A percentile compares a stretch with the other conserved stretches of the same genome.
Evolutionary conservation across 495 filamentous ascomycete genomes (phyloP).

Genomic region (Hypoxylon subgilvum): DNA sequence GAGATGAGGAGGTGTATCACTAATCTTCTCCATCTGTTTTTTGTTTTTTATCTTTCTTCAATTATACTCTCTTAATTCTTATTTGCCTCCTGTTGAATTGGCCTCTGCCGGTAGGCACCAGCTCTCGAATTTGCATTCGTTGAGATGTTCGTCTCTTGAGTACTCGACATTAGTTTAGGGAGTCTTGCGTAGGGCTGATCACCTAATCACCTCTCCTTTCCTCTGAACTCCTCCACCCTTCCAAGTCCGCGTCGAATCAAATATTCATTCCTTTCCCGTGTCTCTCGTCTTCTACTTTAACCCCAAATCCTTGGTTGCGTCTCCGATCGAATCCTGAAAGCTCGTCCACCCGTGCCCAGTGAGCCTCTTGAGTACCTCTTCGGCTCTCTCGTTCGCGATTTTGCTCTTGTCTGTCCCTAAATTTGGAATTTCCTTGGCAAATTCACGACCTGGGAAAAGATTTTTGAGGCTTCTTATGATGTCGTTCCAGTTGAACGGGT

Average conservation of each 20-base stretch:
- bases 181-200: no score
- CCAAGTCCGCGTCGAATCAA: neutral
- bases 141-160: no score
- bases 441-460: constrained; percentile 14
- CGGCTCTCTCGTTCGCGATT: constrained; percentile 28
- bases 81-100: no score
- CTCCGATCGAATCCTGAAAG: constrained; percentile 18
- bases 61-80: no score
- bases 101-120: no score
- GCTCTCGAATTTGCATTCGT: no score
- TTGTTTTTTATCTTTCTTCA: no score
- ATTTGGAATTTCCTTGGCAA: constrained; percentile 5
- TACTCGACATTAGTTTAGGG: no score
- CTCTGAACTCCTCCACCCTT: neutral
- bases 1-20: no score
- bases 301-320: neutral
- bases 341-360: constrained; percentile 27
- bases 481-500: constrained; percentile 23
- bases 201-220: neutral
- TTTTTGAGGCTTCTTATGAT: constrained; percentile 6
- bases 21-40: no score
- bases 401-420: constrained; percentile 20
- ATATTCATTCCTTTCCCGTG: no score
- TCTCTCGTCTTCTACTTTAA: neutral
- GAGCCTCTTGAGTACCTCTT: constrained; percentile 29